Evolutionary conservation across 495 filamentous ascomycete genomes (phyloP), one percentile per base, ranked within the genome.

Genomic region (Penicillium goetzii): DNA sequence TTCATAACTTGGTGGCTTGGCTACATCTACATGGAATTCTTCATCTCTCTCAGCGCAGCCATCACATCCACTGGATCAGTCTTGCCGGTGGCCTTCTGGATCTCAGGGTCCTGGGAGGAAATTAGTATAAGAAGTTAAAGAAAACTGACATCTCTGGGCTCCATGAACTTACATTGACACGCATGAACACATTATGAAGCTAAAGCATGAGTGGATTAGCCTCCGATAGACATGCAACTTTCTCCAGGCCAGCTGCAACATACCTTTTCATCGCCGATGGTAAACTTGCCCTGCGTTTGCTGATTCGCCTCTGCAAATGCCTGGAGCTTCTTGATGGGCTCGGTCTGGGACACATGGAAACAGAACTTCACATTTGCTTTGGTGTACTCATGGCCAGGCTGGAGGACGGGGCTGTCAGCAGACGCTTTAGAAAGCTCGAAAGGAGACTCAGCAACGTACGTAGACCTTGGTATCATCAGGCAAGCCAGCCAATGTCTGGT

Each of bases 151-250:
- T 5, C 3, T 30, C 10, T 26, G n/a, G 38, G 21, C 19, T 3
- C 12, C 14, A 10, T 23, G 15, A 28, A 81, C 87, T 83, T 78
- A 92, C 92, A 72, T 91, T 82, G 59, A 95, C 84, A 60, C 88
- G 84, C 95, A 99, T 98, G 69, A 99, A 99, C 3, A 97, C 93
- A 73, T 99, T 99, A 74, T 98, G 93, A 74, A 92, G 76, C 93
- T 96, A 70, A 2, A 60, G 17, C 50, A 25, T 28, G 43, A 54
- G n/a, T 4, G 9, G 40, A 25, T 70, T 45, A 68, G 63, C 56
- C 12, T 34, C 14, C 14, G 14, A 17, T 3, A 5, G 19, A 26
- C 53, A 11, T 40, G 0, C 7, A 14, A 19, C n/a, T 14, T 36
- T 40, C 14, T 34, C 50, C 9, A 33, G n/a, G 12, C 9, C 43